A percentile compares a stretch with the other conserved stretches of the same genome.
These are phyloP conservation scores for Camellia sinensis DNA, from an alignment of 148 eudicot genomes.

Conservation along the genomic window DNA sequence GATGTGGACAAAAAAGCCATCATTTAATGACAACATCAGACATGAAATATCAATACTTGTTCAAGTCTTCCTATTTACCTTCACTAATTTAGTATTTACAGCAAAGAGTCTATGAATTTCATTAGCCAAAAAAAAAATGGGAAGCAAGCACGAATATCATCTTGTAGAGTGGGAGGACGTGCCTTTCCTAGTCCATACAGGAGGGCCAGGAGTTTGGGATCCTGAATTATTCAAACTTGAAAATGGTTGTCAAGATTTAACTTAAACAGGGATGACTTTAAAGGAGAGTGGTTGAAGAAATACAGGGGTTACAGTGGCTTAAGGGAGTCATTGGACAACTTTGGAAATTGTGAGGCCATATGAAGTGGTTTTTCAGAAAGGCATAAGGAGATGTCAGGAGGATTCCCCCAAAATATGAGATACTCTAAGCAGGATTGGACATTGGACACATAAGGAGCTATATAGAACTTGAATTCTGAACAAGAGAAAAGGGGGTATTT, in stretches of 20 bases:
- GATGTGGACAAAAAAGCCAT: background rate
- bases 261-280: background rate
- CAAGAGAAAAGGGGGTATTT: no score
- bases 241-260: background rate
- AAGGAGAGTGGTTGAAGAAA: background rate
- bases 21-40: background rate
- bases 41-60: background rate
- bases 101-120: background rate
- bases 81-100: background rate
- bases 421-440: no score
- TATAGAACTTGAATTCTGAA: no score
- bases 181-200: background rate
- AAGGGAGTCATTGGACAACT: background rate
- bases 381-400: no score
- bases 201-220: slow-evolving; percentile 1
- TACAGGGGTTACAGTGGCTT: background rate
- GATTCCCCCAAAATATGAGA: no score
- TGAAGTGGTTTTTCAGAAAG: no score
- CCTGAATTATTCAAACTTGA: background rate
- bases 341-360: background rate
- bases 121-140: background rate
- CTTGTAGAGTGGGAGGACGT: background rate
- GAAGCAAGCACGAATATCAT: background rate
- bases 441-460: no score
- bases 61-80: background rate